A percentile compares a stretch with the other conserved stretches of the same genome.
phyloP scores from a whole-genome alignment of 495 filamentous ascomycete species.

The Talaromyces proteolyticus region DNA sequence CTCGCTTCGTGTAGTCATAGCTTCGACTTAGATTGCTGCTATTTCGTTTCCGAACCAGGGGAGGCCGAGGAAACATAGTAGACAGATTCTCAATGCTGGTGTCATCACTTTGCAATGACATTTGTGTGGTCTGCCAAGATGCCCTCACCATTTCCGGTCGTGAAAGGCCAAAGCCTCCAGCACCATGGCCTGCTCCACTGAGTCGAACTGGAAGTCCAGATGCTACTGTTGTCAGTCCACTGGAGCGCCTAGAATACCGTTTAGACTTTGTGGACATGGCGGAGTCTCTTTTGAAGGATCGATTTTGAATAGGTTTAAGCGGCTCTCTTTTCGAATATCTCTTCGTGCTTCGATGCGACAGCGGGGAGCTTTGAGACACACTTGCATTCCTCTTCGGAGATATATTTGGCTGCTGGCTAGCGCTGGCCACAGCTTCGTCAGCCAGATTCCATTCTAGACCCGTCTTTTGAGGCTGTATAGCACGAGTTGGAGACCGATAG shows the following conservation, averaged over 20 bases:
- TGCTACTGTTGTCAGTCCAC: constrained; percentile 34
- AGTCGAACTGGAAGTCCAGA: constrained; percentile 32
- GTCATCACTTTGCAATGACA: constrained; percentile 33
- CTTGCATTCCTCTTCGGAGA: constrained; percentile 7
- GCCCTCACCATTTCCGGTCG: constrained; percentile 37
- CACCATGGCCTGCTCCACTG: constrained; percentile 43
- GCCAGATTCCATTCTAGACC: not conserved
- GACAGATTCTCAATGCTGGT: constrained; percentile 29
- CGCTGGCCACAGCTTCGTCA: not conserved
- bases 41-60: constrained; percentile 20
- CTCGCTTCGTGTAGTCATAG: constrained; percentile 24
- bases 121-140: constrained; percentile 42
- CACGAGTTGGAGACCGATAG: constrained; percentile 4
- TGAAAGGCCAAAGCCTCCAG: constrained; percentile 41
- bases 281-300: constrained; percentile 34
- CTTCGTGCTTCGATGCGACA: constrained; percentile 1
- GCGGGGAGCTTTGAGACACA: constrained; percentile 1
- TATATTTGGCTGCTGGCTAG: not conserved
- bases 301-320: constrained; percentile 30
- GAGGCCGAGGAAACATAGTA: constrained; percentile 34
- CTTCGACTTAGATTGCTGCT: constrained; percentile 14
- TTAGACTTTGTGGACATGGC: constrained; percentile 33
- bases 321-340: constrained; percentile 24
- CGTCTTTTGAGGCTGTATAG: not conserved
- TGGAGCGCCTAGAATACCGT: constrained; percentile 37